These are phyloP conservation scores for Chloromonas sp. DNA, from an alignment of 163 green algal species.

Conservation along the genomic window DNA sequence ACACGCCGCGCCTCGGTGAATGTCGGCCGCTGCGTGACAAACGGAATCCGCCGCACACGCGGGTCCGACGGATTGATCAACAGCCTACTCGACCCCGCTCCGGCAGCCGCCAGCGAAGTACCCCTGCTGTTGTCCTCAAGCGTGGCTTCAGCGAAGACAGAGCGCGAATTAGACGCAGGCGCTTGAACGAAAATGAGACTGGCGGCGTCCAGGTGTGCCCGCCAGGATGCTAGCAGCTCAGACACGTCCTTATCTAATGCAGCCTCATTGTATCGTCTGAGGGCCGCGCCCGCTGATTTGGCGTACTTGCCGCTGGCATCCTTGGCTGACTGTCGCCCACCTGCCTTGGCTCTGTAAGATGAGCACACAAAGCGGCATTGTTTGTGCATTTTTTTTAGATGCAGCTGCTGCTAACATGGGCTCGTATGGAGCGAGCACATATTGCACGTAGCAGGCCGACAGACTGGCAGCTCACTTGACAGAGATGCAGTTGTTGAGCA, in stretches of 20 bases:
- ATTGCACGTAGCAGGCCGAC: too few species aligned
- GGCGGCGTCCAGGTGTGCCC: constrained; percentile 40
- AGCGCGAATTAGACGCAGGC: constrained; percentile 16
- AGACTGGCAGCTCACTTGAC: too few species aligned
- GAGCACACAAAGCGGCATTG: not conserved
- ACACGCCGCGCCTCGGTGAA: constrained; percentile 78
- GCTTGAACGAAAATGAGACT: constrained; percentile 53
- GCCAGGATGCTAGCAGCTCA: constrained; percentile 61
- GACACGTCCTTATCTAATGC: constrained; percentile 60
- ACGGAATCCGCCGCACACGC: constrained; percentile 71
- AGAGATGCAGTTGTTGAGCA: too few species aligned
- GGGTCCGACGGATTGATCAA: constrained; percentile 51
- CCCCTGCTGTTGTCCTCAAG: not conserved
- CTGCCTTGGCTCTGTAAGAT: constrained; percentile 39
- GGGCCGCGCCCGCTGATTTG: constrained; percentile 72
- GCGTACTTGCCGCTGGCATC: constrained; percentile 78
- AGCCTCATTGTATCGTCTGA: constrained; percentile 88
- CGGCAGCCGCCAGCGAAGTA: not conserved
- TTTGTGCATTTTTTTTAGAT: not conserved
- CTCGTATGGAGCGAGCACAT: too few species aligned
- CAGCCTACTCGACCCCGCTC: constrained; percentile 12
- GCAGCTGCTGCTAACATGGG: not conserved
- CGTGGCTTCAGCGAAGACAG: constrained; percentile 18
- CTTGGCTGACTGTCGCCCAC: constrained; percentile 82
- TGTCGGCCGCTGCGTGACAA: constrained; percentile 80